These are phyloP conservation scores for Gigaspora rosea DNA, from an alignment of 192 early-diverging fungal genomes.

Conservation along the genomic window DNA sequence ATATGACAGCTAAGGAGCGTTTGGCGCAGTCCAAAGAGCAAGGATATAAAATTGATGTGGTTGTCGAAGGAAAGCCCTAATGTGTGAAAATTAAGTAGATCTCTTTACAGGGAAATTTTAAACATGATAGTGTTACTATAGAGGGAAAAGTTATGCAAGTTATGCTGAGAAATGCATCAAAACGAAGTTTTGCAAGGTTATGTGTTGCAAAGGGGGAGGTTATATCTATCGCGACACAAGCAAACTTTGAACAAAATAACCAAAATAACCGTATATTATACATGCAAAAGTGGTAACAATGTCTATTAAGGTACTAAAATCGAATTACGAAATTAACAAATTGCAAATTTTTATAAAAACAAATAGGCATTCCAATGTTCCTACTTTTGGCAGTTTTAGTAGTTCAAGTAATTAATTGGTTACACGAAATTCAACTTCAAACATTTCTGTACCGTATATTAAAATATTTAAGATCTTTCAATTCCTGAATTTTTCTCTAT, in stretches of 20 bases:
- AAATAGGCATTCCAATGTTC: too few relatives aligned
- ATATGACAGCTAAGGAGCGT: not conserved
- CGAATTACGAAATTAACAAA: not conserved
- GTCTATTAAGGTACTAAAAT: not conserved
- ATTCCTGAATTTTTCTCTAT: too few relatives aligned
- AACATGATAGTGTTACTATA: not conserved
- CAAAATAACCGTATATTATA: not conserved
- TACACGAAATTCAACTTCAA: too few relatives aligned
- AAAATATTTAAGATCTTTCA: too few relatives aligned
- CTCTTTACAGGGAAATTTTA: not conserved
- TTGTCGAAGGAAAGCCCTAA: not conserved
- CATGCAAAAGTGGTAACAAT: constrained; percentile 18
- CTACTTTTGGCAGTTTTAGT: too few relatives aligned
- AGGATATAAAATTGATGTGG: not conserved
- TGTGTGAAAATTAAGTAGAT: not conserved
- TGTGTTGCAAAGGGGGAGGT: not conserved
- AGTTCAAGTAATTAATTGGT: too few relatives aligned
- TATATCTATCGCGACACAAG: not conserved
- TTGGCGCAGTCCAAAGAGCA: not conserved
- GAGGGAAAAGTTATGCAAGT: not conserved
- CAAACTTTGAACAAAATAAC: constrained; percentile 1
- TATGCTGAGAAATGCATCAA: not conserved
- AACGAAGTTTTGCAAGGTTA: not conserved
- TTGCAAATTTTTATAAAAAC: too few relatives aligned
- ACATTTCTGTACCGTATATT: too few relatives aligned